A percentile compares a stretch with the other conserved stretches of the same genome.
phyloP scores from a whole-genome alignment of 129 eudicot species.

The Smallanthus sonchifolius region DNA sequence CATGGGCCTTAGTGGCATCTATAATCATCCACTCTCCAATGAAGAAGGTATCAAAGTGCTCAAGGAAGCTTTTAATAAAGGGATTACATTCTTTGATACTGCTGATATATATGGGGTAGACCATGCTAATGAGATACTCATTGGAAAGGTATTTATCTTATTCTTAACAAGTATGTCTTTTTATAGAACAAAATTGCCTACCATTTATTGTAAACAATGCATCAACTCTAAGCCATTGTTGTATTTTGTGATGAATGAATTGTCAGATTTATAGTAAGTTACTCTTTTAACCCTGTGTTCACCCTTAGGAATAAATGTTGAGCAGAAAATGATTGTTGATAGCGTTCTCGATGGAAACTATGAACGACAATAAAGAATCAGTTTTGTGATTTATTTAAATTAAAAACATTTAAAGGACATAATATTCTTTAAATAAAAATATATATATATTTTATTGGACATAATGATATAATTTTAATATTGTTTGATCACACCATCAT shows the following conservation, averaged over 20 bases:
- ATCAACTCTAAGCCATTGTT: not conserved
- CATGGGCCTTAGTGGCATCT: conserved; percentile 55
- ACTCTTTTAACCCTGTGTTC: not conserved
- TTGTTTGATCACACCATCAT: not conserved
- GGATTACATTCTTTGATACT: conserved; percentile 72
- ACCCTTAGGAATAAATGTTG: not conserved
- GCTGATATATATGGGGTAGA: conserved; percentile 54
- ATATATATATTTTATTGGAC: not conserved
- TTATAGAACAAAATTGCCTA: not conserved
- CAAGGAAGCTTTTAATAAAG: conserved; percentile 48
- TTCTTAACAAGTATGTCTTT: not conserved
- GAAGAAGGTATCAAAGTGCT: conserved; percentile 53
- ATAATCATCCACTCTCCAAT: conserved; percentile 53
- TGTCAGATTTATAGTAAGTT: not conserved
- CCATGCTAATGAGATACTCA: conserved; percentile 53
- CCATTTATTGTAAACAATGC: not conserved
- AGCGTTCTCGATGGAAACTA: not conserved
- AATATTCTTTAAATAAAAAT: not conserved
- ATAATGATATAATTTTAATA: not conserved
- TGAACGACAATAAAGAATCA: not conserved
- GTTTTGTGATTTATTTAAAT: not conserved
- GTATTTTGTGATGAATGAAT: not conserved
- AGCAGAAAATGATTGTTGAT: not conserved
- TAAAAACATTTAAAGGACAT: not conserved
- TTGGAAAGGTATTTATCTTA: conserved; percentile 48